Evolutionary conservation across 2,329 filamentous ascomycete species (phyloP).

Genomic region (Fusarium udum): DNA sequence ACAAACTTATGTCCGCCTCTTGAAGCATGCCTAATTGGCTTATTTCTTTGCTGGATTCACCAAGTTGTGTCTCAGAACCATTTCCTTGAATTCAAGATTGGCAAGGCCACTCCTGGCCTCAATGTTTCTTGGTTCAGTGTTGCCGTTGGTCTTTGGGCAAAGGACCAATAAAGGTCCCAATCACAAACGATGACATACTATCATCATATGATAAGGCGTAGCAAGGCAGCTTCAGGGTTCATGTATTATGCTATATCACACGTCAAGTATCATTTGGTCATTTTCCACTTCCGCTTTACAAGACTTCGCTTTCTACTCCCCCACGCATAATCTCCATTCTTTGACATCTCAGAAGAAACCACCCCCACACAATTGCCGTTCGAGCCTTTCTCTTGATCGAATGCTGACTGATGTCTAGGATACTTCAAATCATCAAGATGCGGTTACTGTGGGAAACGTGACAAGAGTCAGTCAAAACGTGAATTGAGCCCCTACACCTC

Average conservation of each 20-base stretch:
- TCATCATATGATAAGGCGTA: conserved; percentile 4
- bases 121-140: background rate
- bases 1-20: background rate
- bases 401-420: conserved; percentile 49
- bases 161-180: background rate
- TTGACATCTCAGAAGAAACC: conserved; percentile 19
- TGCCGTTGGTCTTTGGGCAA: background rate
- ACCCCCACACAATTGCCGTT: conserved; percentile 36
- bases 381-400: conserved; percentile 10
- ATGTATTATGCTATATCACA: background rate
- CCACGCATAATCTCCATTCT: conserved; percentile 14
- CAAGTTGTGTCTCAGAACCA: background rate
- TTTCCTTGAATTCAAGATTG: background rate
- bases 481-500: conserved; percentile 33
- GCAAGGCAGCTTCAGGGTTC: background rate
- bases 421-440: conserved; percentile 63
- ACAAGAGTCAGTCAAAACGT: conserved; percentile 62
- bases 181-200: background rate
- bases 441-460: conserved; percentile 61
- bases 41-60: background rate
- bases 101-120: background rate
- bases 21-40: conserved; percentile 7
- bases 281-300: background rate
- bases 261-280: background rate
- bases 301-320: conserved; percentile 7